These are phyloP conservation scores for Pilobolus umbonatus DNA, from an alignment of 192 early-diverging fungal genomes.

Conservation along the genomic window DNA sequence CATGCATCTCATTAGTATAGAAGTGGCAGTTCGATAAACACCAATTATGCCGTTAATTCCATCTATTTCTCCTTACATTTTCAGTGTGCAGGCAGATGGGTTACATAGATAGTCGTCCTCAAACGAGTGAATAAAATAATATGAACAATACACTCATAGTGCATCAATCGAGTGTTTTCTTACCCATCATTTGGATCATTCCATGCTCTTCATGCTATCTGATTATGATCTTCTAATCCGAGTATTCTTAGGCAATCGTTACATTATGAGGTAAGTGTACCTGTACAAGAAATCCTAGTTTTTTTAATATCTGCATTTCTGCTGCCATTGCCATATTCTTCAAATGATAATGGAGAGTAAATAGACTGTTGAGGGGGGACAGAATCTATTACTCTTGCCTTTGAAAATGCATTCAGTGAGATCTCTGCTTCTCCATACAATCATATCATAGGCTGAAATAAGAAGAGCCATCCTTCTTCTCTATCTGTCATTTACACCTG, in stretches of 20 bases:
- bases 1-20: no score
- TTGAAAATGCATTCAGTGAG: conserved; percentile 59
- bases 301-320: conserved; percentile 86
- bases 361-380: no score
- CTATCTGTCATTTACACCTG: no score
- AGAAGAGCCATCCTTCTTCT: conserved; percentile 81
- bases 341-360: no score
- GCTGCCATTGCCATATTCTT: conserved; percentile 75
- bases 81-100: conserved; percentile 72
- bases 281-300: conserved; percentile 92
- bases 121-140: conserved; percentile 39
- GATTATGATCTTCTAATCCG: conserved; percentile 66
- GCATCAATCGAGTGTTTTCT: not conserved
- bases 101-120: conserved; percentile 70
- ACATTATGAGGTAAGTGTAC: conserved; percentile 94
- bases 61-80: conserved; percentile 63
- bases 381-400: no score
- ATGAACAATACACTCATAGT: not conserved
- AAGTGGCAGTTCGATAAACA: no score
- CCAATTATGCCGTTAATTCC: no score
- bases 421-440: conserved; percentile 45
- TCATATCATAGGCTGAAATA: conserved; percentile 73
- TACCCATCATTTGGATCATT: conserved; percentile 91
- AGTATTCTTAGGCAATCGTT: conserved; percentile 82
- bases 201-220: conserved; percentile 84